A percentile compares a stretch with the other conserved stretches of the same genome.
Evolutionary conservation across 2,329 filamentous ascomycete species (phyloP).

Genomic region (Stemphylium beticola): DNA sequence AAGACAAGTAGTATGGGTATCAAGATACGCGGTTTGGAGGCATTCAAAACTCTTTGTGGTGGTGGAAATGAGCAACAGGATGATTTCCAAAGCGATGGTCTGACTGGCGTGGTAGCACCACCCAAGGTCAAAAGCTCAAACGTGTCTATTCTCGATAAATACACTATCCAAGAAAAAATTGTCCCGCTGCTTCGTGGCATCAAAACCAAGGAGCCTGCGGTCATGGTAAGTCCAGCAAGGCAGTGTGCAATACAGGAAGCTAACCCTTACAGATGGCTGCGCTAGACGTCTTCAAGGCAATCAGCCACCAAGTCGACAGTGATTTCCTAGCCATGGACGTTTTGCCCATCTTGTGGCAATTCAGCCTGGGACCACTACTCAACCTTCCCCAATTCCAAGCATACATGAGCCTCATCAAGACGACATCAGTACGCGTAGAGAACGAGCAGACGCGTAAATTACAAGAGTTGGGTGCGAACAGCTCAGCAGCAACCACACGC

Average conservation of each 20-base stretch:
- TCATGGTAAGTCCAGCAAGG: constrained; percentile 67
- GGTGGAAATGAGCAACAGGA: constrained; percentile 59
- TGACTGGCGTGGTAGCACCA: constrained; percentile 70
- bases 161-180: constrained; percentile 97
- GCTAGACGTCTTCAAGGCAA: constrained; percentile 80
- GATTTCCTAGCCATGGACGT: constrained; percentile 94
- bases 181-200: constrained; percentile 88
- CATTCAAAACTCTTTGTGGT: constrained; percentile 88
- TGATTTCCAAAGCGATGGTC: constrained; percentile 65
- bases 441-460: constrained; percentile 88
- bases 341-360: constrained; percentile 86
- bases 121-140: constrained; percentile 67
- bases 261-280: constrained; percentile 69
- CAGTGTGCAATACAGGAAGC: background rate
- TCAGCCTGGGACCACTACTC: constrained; percentile 87
- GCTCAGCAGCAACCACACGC: constrained; percentile 59
- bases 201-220: constrained; percentile 96
- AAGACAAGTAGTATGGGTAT: constrained; percentile 93
- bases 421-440: constrained; percentile 79
- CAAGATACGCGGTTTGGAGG: constrained; percentile 89
- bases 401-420: constrained; percentile 89
- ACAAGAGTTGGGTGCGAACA: constrained; percentile 75
- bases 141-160: constrained; percentile 89
- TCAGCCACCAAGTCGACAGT: constrained; percentile 80
- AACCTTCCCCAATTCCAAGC: constrained; percentile 83